Percentiles rank a stretch among this genome's conserved stretches.
phyloP scores from a whole-genome alignment of 1,284 basidiomycete genomes.

The Tylopilus sp. region DNA sequence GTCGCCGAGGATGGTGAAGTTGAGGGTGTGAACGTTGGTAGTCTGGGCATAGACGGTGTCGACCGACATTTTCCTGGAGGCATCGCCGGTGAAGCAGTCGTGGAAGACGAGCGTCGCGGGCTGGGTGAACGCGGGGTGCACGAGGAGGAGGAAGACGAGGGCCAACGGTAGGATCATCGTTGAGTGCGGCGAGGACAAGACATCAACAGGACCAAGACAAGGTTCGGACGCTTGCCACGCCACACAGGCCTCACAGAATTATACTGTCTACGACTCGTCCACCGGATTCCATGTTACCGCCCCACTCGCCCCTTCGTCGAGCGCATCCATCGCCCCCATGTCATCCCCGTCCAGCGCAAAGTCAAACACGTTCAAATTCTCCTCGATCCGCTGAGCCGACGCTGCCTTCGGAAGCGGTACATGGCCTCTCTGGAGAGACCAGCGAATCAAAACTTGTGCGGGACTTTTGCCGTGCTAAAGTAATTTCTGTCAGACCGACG shows the following conservation, averaged over 20 bases:
- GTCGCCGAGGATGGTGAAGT: conserved; percentile 62
- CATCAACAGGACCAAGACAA: conserved; percentile 19
- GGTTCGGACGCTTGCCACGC: conserved; percentile 15
- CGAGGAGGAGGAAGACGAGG: conserved; percentile 22
- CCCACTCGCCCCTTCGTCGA: conserved; percentile 37
- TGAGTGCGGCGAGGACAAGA: conserved; percentile 8
- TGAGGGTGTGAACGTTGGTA: conserved; percentile 51
- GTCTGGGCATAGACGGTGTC: conserved; percentile 74
- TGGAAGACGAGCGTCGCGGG: conserved; percentile 50
- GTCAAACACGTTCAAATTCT: conserved; percentile 40
- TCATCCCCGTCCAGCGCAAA: conserved; percentile 40
- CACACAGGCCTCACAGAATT: conserved; percentile 22
- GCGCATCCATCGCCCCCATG: conserved; percentile 35
- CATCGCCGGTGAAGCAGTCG: conserved; percentile 59
- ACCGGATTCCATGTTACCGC: conserved; percentile 42
- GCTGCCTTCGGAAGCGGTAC: conserved; percentile 43
- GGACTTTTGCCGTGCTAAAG: conserved; percentile 38
- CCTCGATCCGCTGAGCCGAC: conserved; percentile 36
- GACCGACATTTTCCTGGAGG: conserved; percentile 59
- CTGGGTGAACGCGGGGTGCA: conserved; percentile 36
- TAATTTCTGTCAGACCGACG: conserved; percentile 2
- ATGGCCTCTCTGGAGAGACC: conserved; percentile 61
- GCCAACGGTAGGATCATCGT: conserved; percentile 22
- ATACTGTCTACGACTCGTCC: conserved; percentile 8
- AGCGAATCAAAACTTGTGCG: conserved; percentile 64